phyloP scores from a whole-genome alignment of 768 basidiomycete genomes.

The Strobilomyces echinocephalus region DNA sequence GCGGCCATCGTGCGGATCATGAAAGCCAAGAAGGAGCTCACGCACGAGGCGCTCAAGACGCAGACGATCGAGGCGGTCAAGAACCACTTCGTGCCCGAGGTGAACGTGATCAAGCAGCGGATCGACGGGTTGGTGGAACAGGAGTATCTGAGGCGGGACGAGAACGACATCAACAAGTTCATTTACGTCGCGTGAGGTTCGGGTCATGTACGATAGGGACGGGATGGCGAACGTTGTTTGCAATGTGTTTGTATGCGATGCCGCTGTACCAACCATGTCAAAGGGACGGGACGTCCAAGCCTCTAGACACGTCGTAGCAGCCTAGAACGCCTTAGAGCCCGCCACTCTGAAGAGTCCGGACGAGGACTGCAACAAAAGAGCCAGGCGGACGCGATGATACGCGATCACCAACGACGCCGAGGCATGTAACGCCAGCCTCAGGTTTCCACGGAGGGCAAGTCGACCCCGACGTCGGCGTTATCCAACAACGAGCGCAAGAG shows the following conservation, averaged over 20 bases:
- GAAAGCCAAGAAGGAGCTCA: constrained; percentile 87
- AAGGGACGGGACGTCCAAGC: background rate
- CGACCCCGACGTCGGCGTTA: constrained; percentile 41
- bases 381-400: background rate
- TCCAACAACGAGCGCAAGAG: constrained; percentile 53
- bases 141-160: constrained; percentile 80
- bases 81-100: constrained; percentile 81
- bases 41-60: constrained; percentile 72
- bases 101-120: constrained; percentile 79
- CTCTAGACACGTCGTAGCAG: no score
- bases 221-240: background rate
- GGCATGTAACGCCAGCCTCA: background rate
- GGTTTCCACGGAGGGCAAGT: constrained; percentile 8
- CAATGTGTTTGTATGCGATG: background rate
- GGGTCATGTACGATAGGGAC: background rate
- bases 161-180: constrained; percentile 65
- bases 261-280: background rate
- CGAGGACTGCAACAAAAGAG: background rate
- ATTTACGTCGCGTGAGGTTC: constrained; percentile 66
- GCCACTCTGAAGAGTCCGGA: background rate
- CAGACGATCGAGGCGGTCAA: constrained; percentile 85
- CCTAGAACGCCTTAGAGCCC: background rate
- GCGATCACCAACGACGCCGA: background rate
- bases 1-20: constrained; percentile 96
- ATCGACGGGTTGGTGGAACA: constrained; percentile 78